A percentile compares a stretch with the other conserved stretches of the same genome.
Evolutionary conservation across 257 asterid species (phyloP).

Genomic region (Gentiana dahurica): DNA sequence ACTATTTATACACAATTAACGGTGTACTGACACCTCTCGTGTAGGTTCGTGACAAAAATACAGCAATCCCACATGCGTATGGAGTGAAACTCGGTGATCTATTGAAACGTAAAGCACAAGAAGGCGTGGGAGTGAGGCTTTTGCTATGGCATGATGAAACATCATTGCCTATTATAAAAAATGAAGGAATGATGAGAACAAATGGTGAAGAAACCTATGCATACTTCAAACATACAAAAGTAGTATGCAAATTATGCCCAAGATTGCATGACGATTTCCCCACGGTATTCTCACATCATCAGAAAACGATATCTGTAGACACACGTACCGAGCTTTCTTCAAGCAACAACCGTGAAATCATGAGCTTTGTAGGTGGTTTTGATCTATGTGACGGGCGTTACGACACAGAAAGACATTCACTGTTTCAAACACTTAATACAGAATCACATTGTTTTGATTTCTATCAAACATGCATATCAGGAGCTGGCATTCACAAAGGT

Average conservation of each 20-base stretch:
- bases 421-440: constrained; percentile 60
- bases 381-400: constrained; percentile 93
- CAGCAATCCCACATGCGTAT: constrained; percentile 54
- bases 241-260: constrained; percentile 56
- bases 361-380: constrained; percentile 71
- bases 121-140: constrained; percentile 75
- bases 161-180: constrained; percentile 63
- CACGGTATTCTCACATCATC: constrained; percentile 78
- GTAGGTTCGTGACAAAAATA: constrained; percentile 65
- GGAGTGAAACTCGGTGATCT: constrained; percentile 82
- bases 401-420: constrained; percentile 72
- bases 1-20: no score
- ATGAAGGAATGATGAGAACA: constrained; percentile 80
- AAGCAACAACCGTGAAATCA: constrained; percentile 48
- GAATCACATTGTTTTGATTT: constrained; percentile 74
- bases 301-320: constrained; percentile 59
- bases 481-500: constrained; percentile 76
- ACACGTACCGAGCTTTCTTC: constrained; percentile 29
- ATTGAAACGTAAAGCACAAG: constrained; percentile 68
- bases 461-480: constrained; percentile 71
- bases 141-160: constrained; percentile 87
- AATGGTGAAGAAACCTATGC: constrained; percentile 66
- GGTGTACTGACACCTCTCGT: not conserved
- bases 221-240: constrained; percentile 72
- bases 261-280: constrained; percentile 67